Percentiles rank a stretch among this genome's conserved stretches.
Conservation (phyloP, 2,329 filamentous ascomycete genomes). For the Coleophoma crateriformis region DNA sequence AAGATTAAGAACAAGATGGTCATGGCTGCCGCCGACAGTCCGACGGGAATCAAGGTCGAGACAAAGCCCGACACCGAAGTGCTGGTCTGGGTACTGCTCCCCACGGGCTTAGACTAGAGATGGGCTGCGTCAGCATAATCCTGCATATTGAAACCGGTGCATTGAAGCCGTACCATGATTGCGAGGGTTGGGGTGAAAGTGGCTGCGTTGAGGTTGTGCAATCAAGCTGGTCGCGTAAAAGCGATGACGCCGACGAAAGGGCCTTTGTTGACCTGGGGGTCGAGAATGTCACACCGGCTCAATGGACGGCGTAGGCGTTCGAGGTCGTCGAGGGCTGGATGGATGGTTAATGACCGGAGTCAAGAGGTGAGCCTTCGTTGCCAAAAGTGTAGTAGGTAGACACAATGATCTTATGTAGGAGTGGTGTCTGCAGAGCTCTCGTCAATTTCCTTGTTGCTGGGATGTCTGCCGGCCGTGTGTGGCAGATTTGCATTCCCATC, state of each 20-base stretch:
- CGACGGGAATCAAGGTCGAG: conserved; percentile 40
- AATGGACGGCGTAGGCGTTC: background rate
- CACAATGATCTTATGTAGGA: no score
- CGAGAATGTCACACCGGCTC: background rate
- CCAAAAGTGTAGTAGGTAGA: no score
- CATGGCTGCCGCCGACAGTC: conserved; percentile 35
- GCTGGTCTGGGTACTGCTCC: background rate
- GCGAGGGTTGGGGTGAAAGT: background rate
- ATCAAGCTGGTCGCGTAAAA: background rate
- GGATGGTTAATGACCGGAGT: no score
- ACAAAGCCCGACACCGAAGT: conserved; percentile 32
- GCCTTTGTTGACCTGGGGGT: background rate
- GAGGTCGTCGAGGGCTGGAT: no score
- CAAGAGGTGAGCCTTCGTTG: no score
- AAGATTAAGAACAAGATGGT: conserved; percentile 40
- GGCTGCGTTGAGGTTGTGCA: background rate
- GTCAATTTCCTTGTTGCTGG: no score
- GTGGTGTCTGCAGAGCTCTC: no score
- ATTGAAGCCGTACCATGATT: background rate
- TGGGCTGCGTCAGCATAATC: background rate
- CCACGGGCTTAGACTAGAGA: background rate
- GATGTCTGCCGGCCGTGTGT: no score
- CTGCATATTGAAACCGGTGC: no score
- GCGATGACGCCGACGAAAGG: background rate
- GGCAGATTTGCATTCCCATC: no score